Conservation (phyloP, 306 rosid species). For the Oemleria cerasiformis region DNA sequence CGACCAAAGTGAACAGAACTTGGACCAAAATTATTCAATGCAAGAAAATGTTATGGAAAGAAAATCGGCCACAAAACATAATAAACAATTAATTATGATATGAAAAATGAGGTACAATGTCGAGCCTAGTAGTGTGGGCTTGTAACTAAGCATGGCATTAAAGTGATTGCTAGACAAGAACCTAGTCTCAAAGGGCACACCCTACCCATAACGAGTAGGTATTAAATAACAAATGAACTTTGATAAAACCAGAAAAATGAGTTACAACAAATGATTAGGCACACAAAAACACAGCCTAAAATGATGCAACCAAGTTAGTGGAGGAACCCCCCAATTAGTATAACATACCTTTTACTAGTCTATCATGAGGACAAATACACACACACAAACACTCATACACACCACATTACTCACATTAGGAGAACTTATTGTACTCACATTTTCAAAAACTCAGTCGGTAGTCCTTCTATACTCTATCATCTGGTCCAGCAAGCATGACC, state of each 20-base stretch:
- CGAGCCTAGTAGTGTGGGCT: too few species aligned
- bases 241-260: conserved; percentile 35
- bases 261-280: conserved; percentile 76
- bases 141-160: too few species aligned
- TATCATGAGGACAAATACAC: conserved; percentile 28
- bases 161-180: too few species aligned
- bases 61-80: too few species aligned
- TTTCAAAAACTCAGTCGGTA: conserved; percentile 38
- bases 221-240: conserved; percentile 53
- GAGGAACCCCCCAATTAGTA: conserved; percentile 46
- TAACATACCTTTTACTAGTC: conserved; percentile 29
- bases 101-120: too few species aligned
- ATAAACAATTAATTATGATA: too few species aligned
- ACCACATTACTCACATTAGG: conserved; percentile 40
- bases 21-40: too few species aligned
- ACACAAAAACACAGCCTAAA: conserved; percentile 84
- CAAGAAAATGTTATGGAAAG: too few species aligned
- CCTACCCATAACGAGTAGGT: too few species aligned
- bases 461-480: conserved; percentile 73
- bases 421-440: conserved; percentile 39
- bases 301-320: conserved; percentile 72
- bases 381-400: conserved; percentile 53
- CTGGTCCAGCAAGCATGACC: conserved; percentile 95
- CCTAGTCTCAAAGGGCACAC: too few species aligned
- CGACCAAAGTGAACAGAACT: too few species aligned